Base-by-base conservation (phyloP, 495 filamentous ascomycete species). In the Xylaria cubensis region DNA sequence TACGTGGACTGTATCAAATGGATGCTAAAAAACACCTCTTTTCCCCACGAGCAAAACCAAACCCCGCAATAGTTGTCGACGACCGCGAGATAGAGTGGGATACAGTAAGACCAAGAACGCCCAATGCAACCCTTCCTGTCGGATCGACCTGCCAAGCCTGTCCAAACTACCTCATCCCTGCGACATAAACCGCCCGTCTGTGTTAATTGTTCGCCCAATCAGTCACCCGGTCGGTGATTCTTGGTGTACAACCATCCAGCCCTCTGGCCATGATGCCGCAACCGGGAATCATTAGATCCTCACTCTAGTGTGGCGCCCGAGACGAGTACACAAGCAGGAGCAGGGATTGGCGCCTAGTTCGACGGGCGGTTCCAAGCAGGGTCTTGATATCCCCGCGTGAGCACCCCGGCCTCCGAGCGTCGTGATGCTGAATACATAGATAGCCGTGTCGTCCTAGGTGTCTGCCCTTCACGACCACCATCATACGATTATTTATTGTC, bases 141-240 rank as follows among this genome's bases (percentile, higher is more conserved):
- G 75, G 77, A 67, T 77, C 73, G 72, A 77, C 73, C 74, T 77
- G 73, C 75, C 77, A 77, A 77, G 77, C 72, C 74, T 58, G 69
- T 75, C 62, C 63, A 56, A n/a, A 24, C 32, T 21, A 34, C 17
- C 29, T 41, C 42, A 51, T 50, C 29, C 58, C 21, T 21, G 29
- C 29, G 5, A 15, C 36, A 3, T 24, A 46, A 34, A 9, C 58
- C 32, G 58, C 12, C 26, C 53, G 53, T 39, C 15, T 21, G 58
- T 61, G 19, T 61, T 39, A 21, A 61, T 36, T 61, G 32, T 39
- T 21, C 2, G 7, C 32, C 58, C 58, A 61, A 61, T 61, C 58
- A 61, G 3, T n/a, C 32, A 32, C 32, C 32, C 9, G 19, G 58
- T 21, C 56, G 32, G 56, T 1, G 2, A 7, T 59, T 21, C 34